A percentile compares a stretch with the other conserved stretches of the same genome.
Evolutionary conservation across 179 eudicot genomes (phyloP).

Genomic region (Corrigiola litoralis): DNA sequence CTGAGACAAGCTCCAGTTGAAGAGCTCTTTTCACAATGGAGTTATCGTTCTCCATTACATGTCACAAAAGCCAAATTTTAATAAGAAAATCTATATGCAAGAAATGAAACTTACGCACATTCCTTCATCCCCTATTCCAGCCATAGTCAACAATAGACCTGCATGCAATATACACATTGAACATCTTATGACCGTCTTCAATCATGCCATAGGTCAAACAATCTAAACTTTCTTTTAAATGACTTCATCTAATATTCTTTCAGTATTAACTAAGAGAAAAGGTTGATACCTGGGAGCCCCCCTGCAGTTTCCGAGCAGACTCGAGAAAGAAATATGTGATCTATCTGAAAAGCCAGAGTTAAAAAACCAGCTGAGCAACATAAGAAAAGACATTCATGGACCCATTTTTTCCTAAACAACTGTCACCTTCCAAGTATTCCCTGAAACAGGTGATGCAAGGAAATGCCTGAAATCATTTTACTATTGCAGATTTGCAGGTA

Average conservation of each 20-base stretch:
- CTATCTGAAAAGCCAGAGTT: constrained; percentile 54
- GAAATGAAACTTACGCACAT: constrained; percentile 59
- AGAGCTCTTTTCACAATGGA: no score
- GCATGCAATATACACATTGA: constrained; percentile 18
- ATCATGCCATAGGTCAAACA: background rate
- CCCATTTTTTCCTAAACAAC: background rate
- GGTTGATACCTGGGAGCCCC: constrained; percentile 80
- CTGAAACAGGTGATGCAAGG: no score
- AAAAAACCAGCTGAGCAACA: background rate
- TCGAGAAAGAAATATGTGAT: constrained; percentile 93
- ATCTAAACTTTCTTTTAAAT: background rate
- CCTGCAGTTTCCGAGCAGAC: constrained; percentile 98
- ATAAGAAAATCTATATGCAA: constrained; percentile 5
- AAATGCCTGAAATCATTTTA: no score
- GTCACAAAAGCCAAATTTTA: background rate
- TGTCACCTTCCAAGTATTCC: no score
- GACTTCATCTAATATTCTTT: background rate
- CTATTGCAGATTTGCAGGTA: no score
- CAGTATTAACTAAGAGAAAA: constrained; percentile 6
- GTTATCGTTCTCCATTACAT: no score
- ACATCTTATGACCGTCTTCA: constrained; percentile 4
- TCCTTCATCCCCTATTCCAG: constrained; percentile 89
- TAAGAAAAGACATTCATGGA: background rate
- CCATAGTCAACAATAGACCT: constrained; percentile 91
- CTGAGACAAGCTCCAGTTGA: no score